Evolutionary conservation across 2,329 filamentous ascomycete genomes (phyloP).

Genomic region (Penicillium sp.): DNA sequence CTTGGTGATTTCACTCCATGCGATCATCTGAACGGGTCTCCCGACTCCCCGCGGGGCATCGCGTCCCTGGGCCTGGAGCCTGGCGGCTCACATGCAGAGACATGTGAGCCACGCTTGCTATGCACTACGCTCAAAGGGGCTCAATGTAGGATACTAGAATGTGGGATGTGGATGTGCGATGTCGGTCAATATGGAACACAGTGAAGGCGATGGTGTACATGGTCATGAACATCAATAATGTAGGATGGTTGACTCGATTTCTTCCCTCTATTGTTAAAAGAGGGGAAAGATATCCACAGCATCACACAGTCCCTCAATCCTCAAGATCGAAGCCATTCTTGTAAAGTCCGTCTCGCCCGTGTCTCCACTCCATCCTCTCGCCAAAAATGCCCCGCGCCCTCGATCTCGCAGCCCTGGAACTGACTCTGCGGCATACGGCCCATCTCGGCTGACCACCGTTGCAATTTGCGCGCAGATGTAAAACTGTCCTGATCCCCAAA

Average conservation of each 20-base stretch:
- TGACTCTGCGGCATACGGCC: constrained; percentile 44
- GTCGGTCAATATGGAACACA: not conserved
- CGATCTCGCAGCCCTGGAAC: constrained; percentile 54
- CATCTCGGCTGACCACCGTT: constrained; percentile 65
- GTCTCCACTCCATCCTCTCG: constrained; percentile 54
- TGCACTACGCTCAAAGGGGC: not conserved
- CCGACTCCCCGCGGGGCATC: not conserved
- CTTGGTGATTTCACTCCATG: constrained; percentile 16
- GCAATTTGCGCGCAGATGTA: constrained; percentile 65
- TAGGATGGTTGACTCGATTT: no score
- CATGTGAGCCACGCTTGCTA: constrained; percentile 18
- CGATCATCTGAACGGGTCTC: constrained; percentile 19
- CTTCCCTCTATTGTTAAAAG: no score
- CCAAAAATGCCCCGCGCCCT: constrained; percentile 66
- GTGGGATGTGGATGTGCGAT: not conserved
- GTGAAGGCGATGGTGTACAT: no score
- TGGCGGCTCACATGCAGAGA: constrained; percentile 16
- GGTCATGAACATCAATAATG: no score
- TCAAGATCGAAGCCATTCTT: constrained; percentile 40
- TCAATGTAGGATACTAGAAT: not conserved
- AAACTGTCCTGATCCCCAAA: constrained; percentile 79
- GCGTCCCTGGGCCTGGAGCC: constrained; percentile 1
- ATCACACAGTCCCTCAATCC: not conserved
- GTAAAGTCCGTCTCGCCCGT: constrained; percentile 43
- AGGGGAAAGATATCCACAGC: no score